Conservation (phyloP, 805 yeast species). For the Saccharomyces kudriavzevii region DNA sequence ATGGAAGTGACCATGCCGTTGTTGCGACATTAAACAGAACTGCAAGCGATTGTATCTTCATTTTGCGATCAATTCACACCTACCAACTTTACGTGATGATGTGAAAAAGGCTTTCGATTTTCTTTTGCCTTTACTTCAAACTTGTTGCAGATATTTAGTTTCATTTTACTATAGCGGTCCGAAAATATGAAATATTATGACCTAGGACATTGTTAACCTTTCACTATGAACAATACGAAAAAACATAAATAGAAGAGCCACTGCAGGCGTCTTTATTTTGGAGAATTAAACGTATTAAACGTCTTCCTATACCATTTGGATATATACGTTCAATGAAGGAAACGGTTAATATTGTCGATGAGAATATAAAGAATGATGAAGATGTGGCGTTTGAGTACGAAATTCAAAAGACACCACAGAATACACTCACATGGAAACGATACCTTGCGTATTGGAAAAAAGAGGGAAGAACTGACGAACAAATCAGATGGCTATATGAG, state of each 20-base stretch:
- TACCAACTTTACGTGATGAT: too few species aligned
- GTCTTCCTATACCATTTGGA: not conserved
- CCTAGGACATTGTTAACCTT: not conserved
- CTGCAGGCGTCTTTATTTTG: not conserved
- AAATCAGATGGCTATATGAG: slow-evolving; percentile 26
- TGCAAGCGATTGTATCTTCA: slow-evolving; percentile 1
- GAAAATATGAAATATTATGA: not conserved
- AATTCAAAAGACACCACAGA: slow-evolving; percentile 31
- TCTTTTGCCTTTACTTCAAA: slow-evolving; percentile 3
- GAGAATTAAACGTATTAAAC: too few species aligned
- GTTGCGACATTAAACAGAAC: not conserved
- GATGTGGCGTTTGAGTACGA: slow-evolving; percentile 43
- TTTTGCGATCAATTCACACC: not conserved
- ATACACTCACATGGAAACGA: slow-evolving; percentile 37
- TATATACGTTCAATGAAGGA: not conserved
- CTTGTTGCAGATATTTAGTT: not conserved
- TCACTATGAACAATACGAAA: not conserved
- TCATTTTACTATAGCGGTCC: not conserved
- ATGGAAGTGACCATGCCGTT: slow-evolving; percentile 2
- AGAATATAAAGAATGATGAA: slow-evolving; percentile 16
- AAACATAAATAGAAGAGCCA: not conserved
- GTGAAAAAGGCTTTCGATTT: slow-evolving; percentile 1
- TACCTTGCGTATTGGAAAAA: slow-evolving; percentile 29
- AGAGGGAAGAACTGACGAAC: slow-evolving; percentile 9
- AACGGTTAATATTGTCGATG: slow-evolving; percentile 1